These are phyloP conservation scores for Stagonosporopsis rhizophila DNA, from an alignment of 2,329 filamentous ascomycete species.

Conservation along the genomic window DNA sequence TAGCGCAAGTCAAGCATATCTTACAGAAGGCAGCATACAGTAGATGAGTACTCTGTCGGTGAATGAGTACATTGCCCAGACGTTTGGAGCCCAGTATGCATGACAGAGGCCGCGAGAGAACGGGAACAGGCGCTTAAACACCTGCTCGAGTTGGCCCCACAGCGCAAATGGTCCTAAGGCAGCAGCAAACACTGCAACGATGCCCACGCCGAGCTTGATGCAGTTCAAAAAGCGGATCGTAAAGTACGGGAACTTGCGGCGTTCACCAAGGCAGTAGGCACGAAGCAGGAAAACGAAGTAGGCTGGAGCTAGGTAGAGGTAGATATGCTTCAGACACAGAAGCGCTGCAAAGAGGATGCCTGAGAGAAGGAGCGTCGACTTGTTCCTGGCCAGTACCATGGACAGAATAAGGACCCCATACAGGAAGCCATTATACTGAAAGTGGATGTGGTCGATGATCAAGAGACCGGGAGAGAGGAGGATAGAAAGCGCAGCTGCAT, in stretches of 20 bases:
- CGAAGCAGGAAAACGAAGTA: slow-evolving; percentile 95
- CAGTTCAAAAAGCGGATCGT: slow-evolving; percentile 79
- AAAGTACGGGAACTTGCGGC: slow-evolving; percentile 71
- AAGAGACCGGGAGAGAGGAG: slow-evolving; percentile 90
- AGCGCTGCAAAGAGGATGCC: slow-evolving; percentile 84
- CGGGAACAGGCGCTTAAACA: slow-evolving; percentile 85
- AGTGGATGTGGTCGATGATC: slow-evolving; percentile 98
- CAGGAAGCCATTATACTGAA: slow-evolving; percentile 98
- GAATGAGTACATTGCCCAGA: slow-evolving; percentile 98
- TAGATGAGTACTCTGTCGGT: slow-evolving; percentile 82
- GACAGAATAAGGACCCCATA: slow-evolving; percentile 91
- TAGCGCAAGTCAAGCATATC: background rate
- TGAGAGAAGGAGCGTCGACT: slow-evolving; percentile 76
- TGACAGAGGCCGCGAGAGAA: slow-evolving; percentile 94
- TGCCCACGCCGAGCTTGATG: slow-evolving; percentile 79
- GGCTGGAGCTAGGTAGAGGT: slow-evolving; percentile 92
- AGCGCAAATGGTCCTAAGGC: slow-evolving; percentile 89
- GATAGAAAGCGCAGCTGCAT: slow-evolving; percentile 87
- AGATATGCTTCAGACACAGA: slow-evolving; percentile 97
- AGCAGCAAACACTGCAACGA: slow-evolving; percentile 73
- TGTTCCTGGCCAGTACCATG: slow-evolving; percentile 79
- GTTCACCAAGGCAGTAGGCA: slow-evolving; percentile 82
- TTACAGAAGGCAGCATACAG: slow-evolving; percentile 60
- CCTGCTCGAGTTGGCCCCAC: slow-evolving; percentile 82
- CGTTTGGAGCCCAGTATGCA: slow-evolving; percentile 97